Percentiles rank a stretch among this genome's conserved stretches.
Evolutionary conservation across 805 yeast species (phyloP).

Genomic region (Jamesozyma spencerorum): DNA sequence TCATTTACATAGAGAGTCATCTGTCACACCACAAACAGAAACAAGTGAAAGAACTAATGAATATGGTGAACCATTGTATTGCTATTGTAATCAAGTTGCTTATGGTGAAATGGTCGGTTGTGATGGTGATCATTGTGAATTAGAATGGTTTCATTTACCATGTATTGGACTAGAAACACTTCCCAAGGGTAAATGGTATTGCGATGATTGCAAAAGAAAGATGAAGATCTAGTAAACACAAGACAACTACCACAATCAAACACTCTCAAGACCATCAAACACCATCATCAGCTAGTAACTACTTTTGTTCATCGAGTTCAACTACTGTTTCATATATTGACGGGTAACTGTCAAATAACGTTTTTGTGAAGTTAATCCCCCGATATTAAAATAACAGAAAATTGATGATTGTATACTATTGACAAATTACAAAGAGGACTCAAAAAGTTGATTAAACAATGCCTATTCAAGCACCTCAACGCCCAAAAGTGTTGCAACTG

Average conservation of each 20-base stretch:
- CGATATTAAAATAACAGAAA: too few relatives aligned
- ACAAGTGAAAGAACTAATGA: conserved; percentile 21
- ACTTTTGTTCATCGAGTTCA: too few relatives aligned
- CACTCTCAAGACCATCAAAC: too few relatives aligned
- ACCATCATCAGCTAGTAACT: too few relatives aligned
- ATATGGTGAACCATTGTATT: conserved; percentile 71
- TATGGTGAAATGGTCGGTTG: conserved; percentile 99
- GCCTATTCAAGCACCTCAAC: neutral
- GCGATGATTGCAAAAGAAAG: conserved; percentile 48
- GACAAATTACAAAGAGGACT: too few relatives aligned
- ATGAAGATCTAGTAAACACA: neutral
- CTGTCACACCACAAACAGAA: conserved; percentile 8
- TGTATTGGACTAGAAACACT: conserved; percentile 81
- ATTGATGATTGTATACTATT: too few relatives aligned
- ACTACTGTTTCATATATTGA: too few relatives aligned
- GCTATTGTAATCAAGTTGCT: conserved; percentile 94
- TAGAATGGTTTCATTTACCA: conserved; percentile 94
- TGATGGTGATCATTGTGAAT: conserved; percentile 84
- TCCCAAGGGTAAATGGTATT: conserved; percentile 81
- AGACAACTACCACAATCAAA: too few relatives aligned
- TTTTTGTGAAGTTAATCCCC: too few relatives aligned
- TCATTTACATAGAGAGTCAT: conserved; percentile 7
- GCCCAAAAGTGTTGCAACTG: conserved; percentile 65
- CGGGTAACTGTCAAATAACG: conserved; percentile 15
- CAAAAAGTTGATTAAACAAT: neutral